Evolutionary conservation across 1,284 basidiomycete species (phyloP), one percentile per base, ranked within the genome.

Genomic region (Ganoderma resinaceum): DNA sequence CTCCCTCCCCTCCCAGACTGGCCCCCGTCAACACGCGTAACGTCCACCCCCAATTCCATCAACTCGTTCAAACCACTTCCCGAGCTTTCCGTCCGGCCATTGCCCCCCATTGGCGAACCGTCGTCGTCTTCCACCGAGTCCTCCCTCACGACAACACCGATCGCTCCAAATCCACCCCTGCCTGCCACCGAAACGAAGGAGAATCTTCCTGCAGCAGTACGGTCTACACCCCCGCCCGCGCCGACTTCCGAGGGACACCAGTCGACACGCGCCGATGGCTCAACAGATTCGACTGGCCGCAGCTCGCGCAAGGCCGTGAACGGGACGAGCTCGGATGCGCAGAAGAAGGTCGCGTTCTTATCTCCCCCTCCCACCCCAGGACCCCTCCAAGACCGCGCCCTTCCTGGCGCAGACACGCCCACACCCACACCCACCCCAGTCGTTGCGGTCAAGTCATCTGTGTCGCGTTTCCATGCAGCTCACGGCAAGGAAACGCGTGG

Each of bases 341-440:
- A 87, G 75, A 94, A 94, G 84, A 94, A 94, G 81, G 93, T 95
- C 63, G 93, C 93, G 31, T 95, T 95, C 81, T 85, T 92, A 74
- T 93, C 92, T 31, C 92, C 92, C 52, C 89, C 91, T 55, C 91
- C 87, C 37, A 92, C 92, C 0, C 87, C 87, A 29, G 82, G 79
- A 67, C 79, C 82, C 74, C 73, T 76, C 65, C 72, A 78, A 69
- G 73, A 79, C 62, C 79, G 80, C 61, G 73, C 78, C 65, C 78
- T 84, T 67, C 79, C 80, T 70, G 76, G 78, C 72, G 74, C 81
- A 66, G 76, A 81, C 68, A 81, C 83, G 67, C 82, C 85, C 18
- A 77, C 76, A 33, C 71, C 77, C 46, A 75, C 73, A 52, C 46
- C 46, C n/a, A 52, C 46, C 12, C 46, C 46, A 38, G 78, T 73